A percentile compares a stretch with the other conserved stretches of the same genome.
phyloP scores from a whole-genome alignment of 345 rosid species.

The Xanthoceras sorbifolium region DNA sequence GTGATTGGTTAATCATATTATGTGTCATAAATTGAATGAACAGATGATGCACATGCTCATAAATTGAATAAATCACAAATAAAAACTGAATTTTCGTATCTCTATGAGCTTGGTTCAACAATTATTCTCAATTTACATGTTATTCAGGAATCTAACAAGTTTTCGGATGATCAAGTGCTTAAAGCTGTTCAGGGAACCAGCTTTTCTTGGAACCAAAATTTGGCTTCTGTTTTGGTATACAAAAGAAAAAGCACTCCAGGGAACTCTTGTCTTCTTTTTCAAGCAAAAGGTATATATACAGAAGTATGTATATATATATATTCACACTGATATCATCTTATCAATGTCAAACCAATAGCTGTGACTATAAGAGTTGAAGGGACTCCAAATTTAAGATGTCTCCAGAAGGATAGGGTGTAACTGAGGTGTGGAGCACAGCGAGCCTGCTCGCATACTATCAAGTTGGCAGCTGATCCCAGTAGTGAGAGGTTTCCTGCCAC shows the following conservation, averaged over 20 bases:
- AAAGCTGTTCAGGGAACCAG: background rate
- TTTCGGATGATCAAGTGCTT: too few relatives aligned
- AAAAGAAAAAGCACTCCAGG: background rate
- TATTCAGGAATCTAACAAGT: too few relatives aligned
- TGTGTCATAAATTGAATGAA: too few relatives aligned
- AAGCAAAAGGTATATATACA: background rate
- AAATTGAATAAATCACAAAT: too few relatives aligned
- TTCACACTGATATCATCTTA: slow-evolving; percentile 27
- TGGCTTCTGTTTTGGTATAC: background rate
- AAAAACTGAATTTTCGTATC: too few relatives aligned
- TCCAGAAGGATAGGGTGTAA: slow-evolving; percentile 69
- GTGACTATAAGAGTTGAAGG: slow-evolving; percentile 77
- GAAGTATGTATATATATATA: background rate
- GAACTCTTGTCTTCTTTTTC: too few relatives aligned
- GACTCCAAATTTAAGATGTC: slow-evolving; percentile 68
- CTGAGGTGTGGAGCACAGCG: slow-evolving; percentile 46
- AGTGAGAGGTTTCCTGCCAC: slow-evolving; percentile 86
- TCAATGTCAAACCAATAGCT: slow-evolving; percentile 60
- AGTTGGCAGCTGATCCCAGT: slow-evolving; percentile 83
- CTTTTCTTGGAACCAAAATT: background rate
- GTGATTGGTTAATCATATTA: too few relatives aligned
- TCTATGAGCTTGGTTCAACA: too few relatives aligned
- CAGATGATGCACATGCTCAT: too few relatives aligned
- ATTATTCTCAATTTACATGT: too few relatives aligned
- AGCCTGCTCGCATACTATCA: slow-evolving; percentile 92